Percentiles rank a stretch among this genome's conserved stretches.
phyloP scores from a whole-genome alignment of 2,329 filamentous ascomycete genomes.

The Aureobasidium mangrovei region DNA sequence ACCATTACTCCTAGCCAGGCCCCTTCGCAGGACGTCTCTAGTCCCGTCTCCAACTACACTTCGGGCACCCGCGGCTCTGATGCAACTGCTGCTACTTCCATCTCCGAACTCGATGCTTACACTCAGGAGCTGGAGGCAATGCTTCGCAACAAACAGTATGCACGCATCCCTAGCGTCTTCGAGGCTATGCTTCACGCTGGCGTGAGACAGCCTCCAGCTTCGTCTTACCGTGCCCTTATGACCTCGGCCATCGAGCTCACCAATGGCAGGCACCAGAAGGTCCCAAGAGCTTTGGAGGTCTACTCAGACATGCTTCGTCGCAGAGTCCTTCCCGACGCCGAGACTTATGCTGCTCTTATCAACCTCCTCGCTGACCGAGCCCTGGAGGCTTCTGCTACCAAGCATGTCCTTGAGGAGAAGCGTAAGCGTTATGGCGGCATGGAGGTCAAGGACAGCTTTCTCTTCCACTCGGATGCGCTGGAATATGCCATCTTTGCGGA shows the following conservation, averaged over 20 bases:
- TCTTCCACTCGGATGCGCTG: slow-evolving; percentile 79
- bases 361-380: slow-evolving; percentile 72
- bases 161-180: slow-evolving; percentile 83
- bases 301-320: slow-evolving; percentile 94
- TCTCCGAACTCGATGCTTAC: slow-evolving; percentile 56
- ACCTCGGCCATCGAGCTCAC: slow-evolving; percentile 77
- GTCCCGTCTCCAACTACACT: not conserved
- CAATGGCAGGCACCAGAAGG: slow-evolving; percentile 68
- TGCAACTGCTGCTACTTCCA: slow-evolving; percentile 2
- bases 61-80: not conserved
- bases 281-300: slow-evolving; percentile 85
- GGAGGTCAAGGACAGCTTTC: slow-evolving; percentile 75
- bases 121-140: slow-evolving; percentile 72
- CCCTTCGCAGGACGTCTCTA: not conserved
- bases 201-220: slow-evolving; percentile 66
- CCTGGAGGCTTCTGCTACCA: slow-evolving; percentile 65
- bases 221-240: slow-evolving; percentile 87
- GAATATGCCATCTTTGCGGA: slow-evolving; percentile 80
- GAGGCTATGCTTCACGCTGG: slow-evolving; percentile 80
- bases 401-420: slow-evolving; percentile 68
- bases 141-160: slow-evolving; percentile 62
- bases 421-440: slow-evolving; percentile 76
- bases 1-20: not conserved
- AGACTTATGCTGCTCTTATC: slow-evolving; percentile 83
- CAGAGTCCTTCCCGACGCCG: slow-evolving; percentile 68